phyloP scores from a whole-genome alignment of 805 yeast genomes.

The Metschnikowia orientalis region DNA sequence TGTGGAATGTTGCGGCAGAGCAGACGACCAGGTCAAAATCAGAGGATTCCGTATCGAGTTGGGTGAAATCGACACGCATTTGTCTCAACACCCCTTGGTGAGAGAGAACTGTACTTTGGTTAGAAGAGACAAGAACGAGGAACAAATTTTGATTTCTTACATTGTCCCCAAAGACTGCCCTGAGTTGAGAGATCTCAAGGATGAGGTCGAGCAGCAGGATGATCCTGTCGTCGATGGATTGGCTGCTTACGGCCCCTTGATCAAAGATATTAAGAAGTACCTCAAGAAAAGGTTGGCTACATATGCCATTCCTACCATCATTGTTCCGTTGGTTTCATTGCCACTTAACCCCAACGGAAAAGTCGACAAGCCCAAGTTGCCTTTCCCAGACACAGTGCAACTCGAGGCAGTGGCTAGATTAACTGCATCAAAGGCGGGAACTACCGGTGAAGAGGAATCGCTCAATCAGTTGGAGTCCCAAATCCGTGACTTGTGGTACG shows the following conservation, averaged over 20 bases:
- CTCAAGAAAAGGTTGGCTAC: slow-evolving; percentile 85
- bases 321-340: slow-evolving; percentile 79
- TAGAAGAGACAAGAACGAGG: slow-evolving; percentile 86
- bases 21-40: slow-evolving; percentile 97
- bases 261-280: slow-evolving; percentile 69
- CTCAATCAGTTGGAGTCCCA: slow-evolving; percentile 63
- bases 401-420: slow-evolving; percentile 64
- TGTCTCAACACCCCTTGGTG: slow-evolving; percentile 87
- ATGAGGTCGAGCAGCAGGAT: slow-evolving; percentile 38
- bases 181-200: slow-evolving; percentile 46
- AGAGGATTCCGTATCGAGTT: slow-evolving; percentile 98
- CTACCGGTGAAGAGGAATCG: slow-evolving; percentile 38
- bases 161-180: slow-evolving; percentile 68
- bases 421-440: slow-evolving; percentile 37
- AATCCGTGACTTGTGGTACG: slow-evolving; percentile 80
- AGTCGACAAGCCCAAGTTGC: slow-evolving; percentile 94
- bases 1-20: slow-evolving; percentile 97
- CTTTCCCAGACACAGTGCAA: slow-evolving; percentile 90
- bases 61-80: slow-evolving; percentile 97
- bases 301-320: slow-evolving; percentile 88
- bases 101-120: slow-evolving; percentile 93
- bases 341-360: slow-evolving; percentile 98
- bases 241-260: slow-evolving; percentile 67
- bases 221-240: slow-evolving; percentile 77
- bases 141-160: slow-evolving; percentile 85